These are phyloP conservation scores for Arxiozyma bovina DNA, from an alignment of 1,139 yeast genomes.

Conservation along the genomic window DNA sequence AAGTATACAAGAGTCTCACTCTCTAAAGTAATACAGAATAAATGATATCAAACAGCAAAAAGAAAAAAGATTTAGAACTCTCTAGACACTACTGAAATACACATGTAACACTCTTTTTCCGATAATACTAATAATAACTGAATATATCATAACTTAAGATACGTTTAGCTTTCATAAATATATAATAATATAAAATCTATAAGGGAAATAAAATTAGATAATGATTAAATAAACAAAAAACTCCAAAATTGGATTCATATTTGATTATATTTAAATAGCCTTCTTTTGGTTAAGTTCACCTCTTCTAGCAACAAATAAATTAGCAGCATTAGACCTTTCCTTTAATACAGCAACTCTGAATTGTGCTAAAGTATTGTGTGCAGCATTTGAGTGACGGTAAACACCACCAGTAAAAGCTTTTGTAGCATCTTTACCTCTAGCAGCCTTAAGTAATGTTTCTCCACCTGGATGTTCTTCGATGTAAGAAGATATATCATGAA, in stretches of 20 bases:
- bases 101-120: too few relatives aligned
- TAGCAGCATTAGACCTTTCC: constrained; percentile 43
- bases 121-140: too few relatives aligned
- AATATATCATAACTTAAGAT: too few relatives aligned
- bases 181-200: too few relatives aligned
- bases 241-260: background rate
- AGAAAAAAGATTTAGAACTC: background rate
- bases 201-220: background rate
- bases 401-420: constrained; percentile 98
- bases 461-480: constrained; percentile 98
- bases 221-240: background rate
- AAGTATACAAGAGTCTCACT: background rate
- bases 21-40: too few relatives aligned
- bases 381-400: constrained; percentile 93
- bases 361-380: constrained; percentile 88
- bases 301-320: constrained; percentile 30
- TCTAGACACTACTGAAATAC: too few relatives aligned
- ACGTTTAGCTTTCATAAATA: too few relatives aligned
- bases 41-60: too few relatives aligned
- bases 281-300: constrained; percentile 27
- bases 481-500: constrained; percentile 80
- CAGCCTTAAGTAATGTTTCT: constrained; percentile 72
- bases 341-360: constrained; percentile 92
- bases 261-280: constrained; percentile 1
- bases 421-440: constrained; percentile 93